phyloP scores from a whole-genome alignment of 768 basidiomycete species.

The Ramaria sp. region DNA sequence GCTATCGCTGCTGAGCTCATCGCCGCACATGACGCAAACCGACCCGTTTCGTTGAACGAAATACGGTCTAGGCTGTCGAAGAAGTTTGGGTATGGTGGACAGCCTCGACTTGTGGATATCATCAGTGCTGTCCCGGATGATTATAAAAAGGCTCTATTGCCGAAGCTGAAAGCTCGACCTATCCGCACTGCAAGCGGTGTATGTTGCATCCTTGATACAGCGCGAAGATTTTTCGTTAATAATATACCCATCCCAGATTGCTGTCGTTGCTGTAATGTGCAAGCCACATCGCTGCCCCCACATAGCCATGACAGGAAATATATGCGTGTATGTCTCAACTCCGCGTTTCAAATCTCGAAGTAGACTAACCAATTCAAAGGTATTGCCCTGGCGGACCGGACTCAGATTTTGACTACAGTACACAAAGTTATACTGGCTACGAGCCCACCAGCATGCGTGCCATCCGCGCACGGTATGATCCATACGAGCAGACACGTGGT shows the following conservation, averaged over 20 bases:
- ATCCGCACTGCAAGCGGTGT: conserved; percentile 96
- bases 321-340: conserved; percentile 71
- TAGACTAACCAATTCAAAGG: conserved; percentile 26
- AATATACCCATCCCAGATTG: conserved; percentile 47
- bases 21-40: conserved; percentile 68
- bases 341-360: not conserved
- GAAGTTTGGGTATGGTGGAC: conserved; percentile 76
- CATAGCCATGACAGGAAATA: conserved; percentile 99
- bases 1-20: conserved; percentile 93
- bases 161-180: conserved; percentile 85
- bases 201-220: conserved; percentile 20
- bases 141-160: conserved; percentile 84
- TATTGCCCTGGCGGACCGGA: conserved; percentile 99
- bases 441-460: conserved; percentile 99
- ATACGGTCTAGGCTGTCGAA: conserved; percentile 84
- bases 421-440: conserved; percentile 90
- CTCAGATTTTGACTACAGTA: conserved; percentile 99
- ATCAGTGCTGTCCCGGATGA: conserved; percentile 98
- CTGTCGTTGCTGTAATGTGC: conserved; percentile 99
- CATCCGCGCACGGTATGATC: conserved; percentile 92
- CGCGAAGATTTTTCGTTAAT: not conserved
- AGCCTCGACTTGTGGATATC: conserved; percentile 92
- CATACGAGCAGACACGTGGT: conserved; percentile 93
- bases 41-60: conserved; percentile 77
- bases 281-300: conserved; percentile 99